Evolutionary conservation across 176 grass and related monocot species (phyloP).

Genomic region (Phoenix roebelenii): DNA sequence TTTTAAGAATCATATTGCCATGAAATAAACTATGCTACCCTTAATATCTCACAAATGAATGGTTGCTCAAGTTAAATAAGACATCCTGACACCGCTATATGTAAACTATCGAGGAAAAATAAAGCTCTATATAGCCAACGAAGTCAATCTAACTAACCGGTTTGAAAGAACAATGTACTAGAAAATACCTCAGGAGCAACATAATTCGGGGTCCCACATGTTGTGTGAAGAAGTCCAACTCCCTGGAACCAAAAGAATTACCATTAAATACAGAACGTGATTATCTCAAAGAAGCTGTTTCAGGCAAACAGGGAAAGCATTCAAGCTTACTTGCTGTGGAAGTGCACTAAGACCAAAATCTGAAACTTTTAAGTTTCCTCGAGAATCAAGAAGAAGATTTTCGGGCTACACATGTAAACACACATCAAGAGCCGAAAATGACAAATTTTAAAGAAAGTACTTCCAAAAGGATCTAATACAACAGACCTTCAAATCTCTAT

Average conservation of each 20-base stretch:
- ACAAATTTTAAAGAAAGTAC: not conserved
- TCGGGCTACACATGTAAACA: constrained; percentile 59
- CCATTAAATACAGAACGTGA: constrained; percentile 11
- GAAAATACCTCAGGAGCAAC: constrained; percentile 85
- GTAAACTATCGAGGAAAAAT: no score
- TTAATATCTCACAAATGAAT: no score
- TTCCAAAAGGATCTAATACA: not conserved
- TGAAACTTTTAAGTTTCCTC: constrained; percentile 88
- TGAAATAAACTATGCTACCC: no score
- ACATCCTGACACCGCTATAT: no score
- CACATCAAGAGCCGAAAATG: constrained; percentile 14
- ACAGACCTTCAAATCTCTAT: constrained; percentile 90
- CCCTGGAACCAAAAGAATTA: constrained; percentile 39
- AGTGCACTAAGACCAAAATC: constrained; percentile 92
- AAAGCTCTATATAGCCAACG: no score
- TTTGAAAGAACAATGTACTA: no score
- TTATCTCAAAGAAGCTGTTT: constrained; percentile 6
- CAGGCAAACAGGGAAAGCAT: constrained; percentile 12
- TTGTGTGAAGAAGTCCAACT: constrained; percentile 67
- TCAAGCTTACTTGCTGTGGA: constrained; percentile 53
- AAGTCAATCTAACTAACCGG: no score
- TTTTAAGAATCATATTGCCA: no score
- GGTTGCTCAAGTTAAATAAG: no score
- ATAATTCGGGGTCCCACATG: constrained; percentile 93
- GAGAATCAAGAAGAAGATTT: constrained; percentile 79